These are phyloP conservation scores for Alloteropsis angusta DNA, from an alignment of 202 grass and related monocot species.

Conservation along the genomic window DNA sequence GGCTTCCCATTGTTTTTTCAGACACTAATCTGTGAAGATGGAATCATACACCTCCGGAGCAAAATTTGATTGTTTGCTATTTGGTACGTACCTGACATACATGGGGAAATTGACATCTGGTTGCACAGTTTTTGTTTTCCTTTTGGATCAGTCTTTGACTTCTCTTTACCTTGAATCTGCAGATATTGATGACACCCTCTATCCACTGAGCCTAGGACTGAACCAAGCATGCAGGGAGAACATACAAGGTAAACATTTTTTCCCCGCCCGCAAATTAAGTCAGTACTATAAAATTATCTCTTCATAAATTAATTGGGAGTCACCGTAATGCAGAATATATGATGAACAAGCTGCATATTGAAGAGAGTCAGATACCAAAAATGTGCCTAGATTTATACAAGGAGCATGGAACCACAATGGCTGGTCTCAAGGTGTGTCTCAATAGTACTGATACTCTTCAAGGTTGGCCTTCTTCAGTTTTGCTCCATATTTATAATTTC, in stretches of 20 bases:
- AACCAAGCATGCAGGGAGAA: constrained; percentile 81
- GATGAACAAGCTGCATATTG: constrained; percentile 59
- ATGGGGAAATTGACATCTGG: not conserved
- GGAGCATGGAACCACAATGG: constrained; percentile 92
- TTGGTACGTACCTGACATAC: constrained; percentile 37
- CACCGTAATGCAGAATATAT: constrained; percentile 63
- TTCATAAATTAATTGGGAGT: not conserved
- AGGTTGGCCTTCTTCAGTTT: not conserved
- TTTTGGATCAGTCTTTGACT: not conserved
- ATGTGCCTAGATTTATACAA: constrained; percentile 89
- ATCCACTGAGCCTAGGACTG: constrained; percentile 69
- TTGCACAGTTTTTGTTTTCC: not conserved
- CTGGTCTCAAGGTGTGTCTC: constrained; percentile 61
- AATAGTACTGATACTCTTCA: not conserved
- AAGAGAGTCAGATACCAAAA: constrained; percentile 55
- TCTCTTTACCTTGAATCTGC: not conserved
- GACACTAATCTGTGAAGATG: constrained; percentile 36
- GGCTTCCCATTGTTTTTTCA: constrained; percentile 4
- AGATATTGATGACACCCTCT: constrained; percentile 97
- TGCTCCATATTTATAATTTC: not conserved
- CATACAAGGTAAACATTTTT: constrained; percentile 51
- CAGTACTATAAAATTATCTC: not conserved
- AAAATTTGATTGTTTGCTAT: constrained; percentile 80
- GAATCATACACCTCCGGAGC: constrained; percentile 30
- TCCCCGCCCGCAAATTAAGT: not conserved